Base-by-base conservation (phyloP, 2,329 filamentous ascomycete species). In the Claviceps fusiformis region DNA sequence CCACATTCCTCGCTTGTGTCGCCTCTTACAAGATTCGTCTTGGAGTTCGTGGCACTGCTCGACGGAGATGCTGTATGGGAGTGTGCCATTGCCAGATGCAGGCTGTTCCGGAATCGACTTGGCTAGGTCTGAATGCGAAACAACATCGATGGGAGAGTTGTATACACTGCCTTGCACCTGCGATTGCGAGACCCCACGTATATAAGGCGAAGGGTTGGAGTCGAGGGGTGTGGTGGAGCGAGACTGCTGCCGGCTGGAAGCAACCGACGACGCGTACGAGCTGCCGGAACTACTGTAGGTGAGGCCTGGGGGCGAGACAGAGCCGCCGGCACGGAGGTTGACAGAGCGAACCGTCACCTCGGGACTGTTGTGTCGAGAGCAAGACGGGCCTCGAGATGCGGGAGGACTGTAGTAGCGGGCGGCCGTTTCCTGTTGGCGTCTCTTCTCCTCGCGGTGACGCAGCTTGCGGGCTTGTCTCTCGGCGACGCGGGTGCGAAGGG, bases 401-500 rank as follows among this genome's bases (percentile, higher is more conserved):
- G 75, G 71, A 19, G 78, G 75, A 50, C 73, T 75, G 52, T 72
- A 69, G 63, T 75, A 74, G 54, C 69, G 67, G 39, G 65, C 65
- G 53, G 68, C 65, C 17, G 67, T 57, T 57, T 71, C 68, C 59
- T 70, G 67, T 60, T 71, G 71, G 55, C 67, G 67, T 55, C 65
- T 63, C 65, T 75, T 72, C 66, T 74, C 70, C 65, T 75, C 70
- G 62, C 71, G 73, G 61, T 77, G 73, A 60, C 74, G 71, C 62
- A 76, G 67, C 68, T 75, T 76, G 62, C 75, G 74, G 54, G 70
- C 69, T 62, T 80, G 72, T 64, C 75, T 72, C 49, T 73, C 73
- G 59, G 74, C 70, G 54, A 83, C 73, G 58, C 79, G 75, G 48
- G 75, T 67, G 58, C 91, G 87, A 65, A 97, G 87, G 33, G 92